Conservation (phyloP, 805 yeast genomes). For the Candida pseudofarinosa region DNA sequence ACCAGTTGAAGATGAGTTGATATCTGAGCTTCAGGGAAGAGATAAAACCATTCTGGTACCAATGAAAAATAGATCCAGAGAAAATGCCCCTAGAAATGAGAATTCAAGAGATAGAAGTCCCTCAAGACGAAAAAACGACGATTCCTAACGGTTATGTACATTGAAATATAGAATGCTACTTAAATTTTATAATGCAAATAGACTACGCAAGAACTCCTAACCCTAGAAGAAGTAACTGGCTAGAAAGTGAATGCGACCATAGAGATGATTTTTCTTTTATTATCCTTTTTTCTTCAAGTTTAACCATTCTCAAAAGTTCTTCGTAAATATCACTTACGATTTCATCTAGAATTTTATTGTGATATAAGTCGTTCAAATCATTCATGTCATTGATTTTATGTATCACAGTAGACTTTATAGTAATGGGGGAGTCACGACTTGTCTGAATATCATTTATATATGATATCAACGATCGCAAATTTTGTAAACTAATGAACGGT, state of each 20-base stretch:
- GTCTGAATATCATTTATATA: slow-evolving; percentile 46
- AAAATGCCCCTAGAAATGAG: not conserved
- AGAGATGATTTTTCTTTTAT: slow-evolving; percentile 41
- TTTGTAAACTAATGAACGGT: slow-evolving; percentile 55
- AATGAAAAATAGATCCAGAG: slow-evolving; percentile 4
- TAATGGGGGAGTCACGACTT: slow-evolving; percentile 23
- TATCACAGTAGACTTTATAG: slow-evolving; percentile 37
- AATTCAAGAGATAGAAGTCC: slow-evolving; percentile 3
- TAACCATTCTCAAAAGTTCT: slow-evolving; percentile 50
- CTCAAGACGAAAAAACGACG: not conserved
- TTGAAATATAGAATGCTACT: not conserved
- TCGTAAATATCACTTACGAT: slow-evolving; percentile 55
- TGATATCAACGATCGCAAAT: slow-evolving; percentile 57
- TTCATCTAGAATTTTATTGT: slow-evolving; percentile 47
- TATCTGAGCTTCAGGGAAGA: slow-evolving; percentile 27
- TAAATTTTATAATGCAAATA: not conserved
- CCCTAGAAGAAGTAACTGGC: slow-evolving; percentile 55
- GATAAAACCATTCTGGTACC: slow-evolving; percentile 23
- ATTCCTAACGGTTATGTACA: not conserved
- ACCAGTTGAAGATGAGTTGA: slow-evolving; percentile 24
- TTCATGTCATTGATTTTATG: slow-evolving; percentile 38
- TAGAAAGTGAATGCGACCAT: slow-evolving; percentile 60
- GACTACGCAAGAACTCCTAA: slow-evolving; percentile 52
- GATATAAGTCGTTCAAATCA: slow-evolving; percentile 30
- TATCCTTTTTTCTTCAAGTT: slow-evolving; percentile 49